phyloP scores from a whole-genome alignment of 306 rosid species.

The Cicer arietinum region DNA sequence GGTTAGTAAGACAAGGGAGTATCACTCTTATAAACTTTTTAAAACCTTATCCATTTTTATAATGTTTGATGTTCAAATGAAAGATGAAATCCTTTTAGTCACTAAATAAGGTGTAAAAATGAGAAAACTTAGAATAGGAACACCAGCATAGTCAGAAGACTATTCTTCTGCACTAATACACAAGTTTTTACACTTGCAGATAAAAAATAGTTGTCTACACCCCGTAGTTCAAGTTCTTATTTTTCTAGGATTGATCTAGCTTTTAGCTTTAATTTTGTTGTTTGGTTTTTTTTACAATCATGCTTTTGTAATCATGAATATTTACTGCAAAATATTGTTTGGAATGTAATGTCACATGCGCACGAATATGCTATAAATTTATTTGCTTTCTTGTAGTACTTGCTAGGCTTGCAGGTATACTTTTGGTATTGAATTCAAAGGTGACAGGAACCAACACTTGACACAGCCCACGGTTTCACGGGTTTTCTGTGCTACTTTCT shows the following conservation, averaged over 20 bases:
- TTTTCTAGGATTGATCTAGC: neutral
- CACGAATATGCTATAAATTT: neutral
- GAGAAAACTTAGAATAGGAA: too few relatives aligned
- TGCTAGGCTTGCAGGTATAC: neutral
- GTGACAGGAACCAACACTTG: neutral
- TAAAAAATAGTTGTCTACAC: neutral
- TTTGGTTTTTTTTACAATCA: neutral
- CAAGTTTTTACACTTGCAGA: neutral
- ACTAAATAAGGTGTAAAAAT: neutral
- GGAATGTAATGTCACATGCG: neutral
- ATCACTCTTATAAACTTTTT: too few relatives aligned
- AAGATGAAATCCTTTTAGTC: neutral
- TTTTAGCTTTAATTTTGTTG: slow-evolving; percentile 2
- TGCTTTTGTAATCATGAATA: neutral
- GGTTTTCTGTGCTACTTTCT: neutral
- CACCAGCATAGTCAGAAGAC: neutral
- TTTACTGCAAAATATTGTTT: slow-evolving; percentile 1
- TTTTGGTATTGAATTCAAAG: slow-evolving; percentile 3
- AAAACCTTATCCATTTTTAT: neutral
- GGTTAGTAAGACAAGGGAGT: too few relatives aligned
- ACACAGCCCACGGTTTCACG: neutral
- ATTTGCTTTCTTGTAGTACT: neutral
- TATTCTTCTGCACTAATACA: neutral
- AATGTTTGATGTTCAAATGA: neutral
- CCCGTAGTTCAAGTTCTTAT: neutral